Percentiles rank a stretch among this genome's conserved stretches.
These are phyloP conservation scores for Daldinia sp. DNA, from an alignment of 2,329 filamentous ascomycete species.

Conservation along the genomic window DNA sequence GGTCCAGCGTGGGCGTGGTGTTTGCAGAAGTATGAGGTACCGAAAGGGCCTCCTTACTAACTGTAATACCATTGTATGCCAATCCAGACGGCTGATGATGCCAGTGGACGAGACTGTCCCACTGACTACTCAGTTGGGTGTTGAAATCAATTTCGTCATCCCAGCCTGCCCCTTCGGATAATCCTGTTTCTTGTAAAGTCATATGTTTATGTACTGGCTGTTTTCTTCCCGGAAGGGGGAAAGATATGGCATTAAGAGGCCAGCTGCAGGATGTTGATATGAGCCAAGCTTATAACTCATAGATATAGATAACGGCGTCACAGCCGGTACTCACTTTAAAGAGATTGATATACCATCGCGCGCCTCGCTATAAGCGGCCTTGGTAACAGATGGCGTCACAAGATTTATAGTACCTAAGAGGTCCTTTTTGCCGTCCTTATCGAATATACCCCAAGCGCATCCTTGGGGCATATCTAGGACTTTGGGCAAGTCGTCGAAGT, in stretches of 20 bases:
- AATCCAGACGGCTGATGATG: slow-evolving; percentile 53
- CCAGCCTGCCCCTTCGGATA: slow-evolving; percentile 46
- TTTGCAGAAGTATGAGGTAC: slow-evolving; percentile 45
- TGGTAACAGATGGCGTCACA: slow-evolving; percentile 56
- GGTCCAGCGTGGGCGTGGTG: slow-evolving; percentile 52
- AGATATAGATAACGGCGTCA: neutral
- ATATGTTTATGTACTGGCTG: slow-evolving; percentile 49
- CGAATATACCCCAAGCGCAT: slow-evolving; percentile 62
- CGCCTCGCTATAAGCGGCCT: slow-evolving; percentile 53
- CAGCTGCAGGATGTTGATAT: slow-evolving; percentile 45
- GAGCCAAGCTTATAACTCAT: neutral
- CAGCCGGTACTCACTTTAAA: slow-evolving; percentile 54
- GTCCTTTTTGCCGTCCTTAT: slow-evolving; percentile 59
- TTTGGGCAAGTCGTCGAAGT: slow-evolving; percentile 54
- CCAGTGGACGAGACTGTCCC: slow-evolving; percentile 62
- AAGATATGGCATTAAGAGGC: slow-evolving; percentile 53
- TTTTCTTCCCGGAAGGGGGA: slow-evolving; percentile 49
- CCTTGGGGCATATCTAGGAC: slow-evolving; percentile 56
- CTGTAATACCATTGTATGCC: slow-evolving; percentile 60
- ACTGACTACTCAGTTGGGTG: slow-evolving; percentile 64
- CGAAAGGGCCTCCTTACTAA: slow-evolving; percentile 47
- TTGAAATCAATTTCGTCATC: slow-evolving; percentile 64
- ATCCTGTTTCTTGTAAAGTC: slow-evolving; percentile 46
- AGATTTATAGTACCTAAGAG: slow-evolving; percentile 62
- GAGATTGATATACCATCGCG: slow-evolving; percentile 60